Evolutionary conservation across 345 rosid genomes (phyloP).

Genomic region (Eucalyptus marginata): DNA sequence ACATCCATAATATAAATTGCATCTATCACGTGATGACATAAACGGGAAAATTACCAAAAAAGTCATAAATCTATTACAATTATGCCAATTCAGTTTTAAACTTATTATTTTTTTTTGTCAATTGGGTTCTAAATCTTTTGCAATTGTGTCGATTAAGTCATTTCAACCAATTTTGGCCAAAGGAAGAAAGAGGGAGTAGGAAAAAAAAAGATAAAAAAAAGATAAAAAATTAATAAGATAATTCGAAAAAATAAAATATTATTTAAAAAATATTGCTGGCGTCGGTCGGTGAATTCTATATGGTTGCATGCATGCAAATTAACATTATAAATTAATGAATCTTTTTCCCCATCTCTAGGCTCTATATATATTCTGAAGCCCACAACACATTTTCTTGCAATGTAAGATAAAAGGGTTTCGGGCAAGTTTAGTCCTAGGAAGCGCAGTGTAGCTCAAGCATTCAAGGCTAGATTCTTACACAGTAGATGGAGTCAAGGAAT

Average conservation of each 20-base stretch:
- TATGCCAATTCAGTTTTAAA: accelerated
- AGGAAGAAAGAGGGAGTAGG: no score
- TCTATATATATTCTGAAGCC: background rate
- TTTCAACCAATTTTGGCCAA: no score
- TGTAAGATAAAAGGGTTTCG: background rate
- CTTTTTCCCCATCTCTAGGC: background rate
- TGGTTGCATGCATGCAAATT: background rate
- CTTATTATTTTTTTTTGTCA: accelerated
- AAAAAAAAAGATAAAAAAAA: accelerated
- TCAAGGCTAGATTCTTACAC: background rate
- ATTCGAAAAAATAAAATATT: no score
- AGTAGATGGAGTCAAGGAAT: background rate
- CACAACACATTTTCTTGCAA: background rate
- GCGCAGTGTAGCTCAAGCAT: background rate
- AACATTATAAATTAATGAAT: background rate
- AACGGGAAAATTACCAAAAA: no score
- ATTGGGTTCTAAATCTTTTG: accelerated
- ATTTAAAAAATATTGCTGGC: no score
- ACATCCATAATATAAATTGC: no score
- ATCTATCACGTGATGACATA: background rate
- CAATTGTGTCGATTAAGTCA: accelerated
- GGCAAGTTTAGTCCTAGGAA: background rate
- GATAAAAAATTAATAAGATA: no score
- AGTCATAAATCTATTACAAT: accelerated
- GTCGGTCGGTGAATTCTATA: accelerated